Conservation (phyloP, 352 stramenopile species). For the Phytophthora capsici region DNA sequence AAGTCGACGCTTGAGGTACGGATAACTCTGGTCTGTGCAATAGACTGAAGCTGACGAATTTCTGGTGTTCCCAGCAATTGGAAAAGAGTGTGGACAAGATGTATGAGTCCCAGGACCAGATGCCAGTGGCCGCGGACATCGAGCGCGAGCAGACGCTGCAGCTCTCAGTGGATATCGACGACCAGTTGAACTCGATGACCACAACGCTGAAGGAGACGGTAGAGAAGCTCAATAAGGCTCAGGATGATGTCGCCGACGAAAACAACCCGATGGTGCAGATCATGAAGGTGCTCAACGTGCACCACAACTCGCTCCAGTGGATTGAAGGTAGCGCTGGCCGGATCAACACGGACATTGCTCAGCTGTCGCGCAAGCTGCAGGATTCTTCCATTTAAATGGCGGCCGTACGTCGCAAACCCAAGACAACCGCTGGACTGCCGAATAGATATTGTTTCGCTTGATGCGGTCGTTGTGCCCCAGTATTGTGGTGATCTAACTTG, state of each 20-base stretch:
- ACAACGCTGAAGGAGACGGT: constrained; percentile 89
- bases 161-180: constrained; percentile 86
- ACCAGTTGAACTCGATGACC: constrained; percentile 89
- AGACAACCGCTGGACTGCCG: constrained; percentile 27
- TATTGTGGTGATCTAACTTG: constrained; percentile 23
- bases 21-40: no score
- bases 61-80: constrained; percentile 60
- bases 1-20: constrained; percentile 87
- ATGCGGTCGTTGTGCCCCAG: constrained; percentile 8
- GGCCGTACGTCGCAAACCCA: constrained; percentile 31
- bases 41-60: constrained; percentile 7
- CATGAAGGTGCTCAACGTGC: constrained; percentile 90
- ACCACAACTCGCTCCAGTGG: constrained; percentile 90
- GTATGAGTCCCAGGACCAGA: constrained; percentile 87
- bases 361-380: constrained; percentile 75
- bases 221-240: constrained; percentile 86
- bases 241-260: constrained; percentile 72
- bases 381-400: constrained; percentile 61
- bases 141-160: constrained; percentile 88
- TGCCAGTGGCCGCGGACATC: constrained; percentile 85
- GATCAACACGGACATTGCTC: constrained; percentile 72
- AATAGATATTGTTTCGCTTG: constrained; percentile 43
- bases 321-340: constrained; percentile 75
- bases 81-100: constrained; percentile 91
- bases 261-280: constrained; percentile 87